Conservation (phyloP, 306 rosid species). For the Glycine soja region DNA sequence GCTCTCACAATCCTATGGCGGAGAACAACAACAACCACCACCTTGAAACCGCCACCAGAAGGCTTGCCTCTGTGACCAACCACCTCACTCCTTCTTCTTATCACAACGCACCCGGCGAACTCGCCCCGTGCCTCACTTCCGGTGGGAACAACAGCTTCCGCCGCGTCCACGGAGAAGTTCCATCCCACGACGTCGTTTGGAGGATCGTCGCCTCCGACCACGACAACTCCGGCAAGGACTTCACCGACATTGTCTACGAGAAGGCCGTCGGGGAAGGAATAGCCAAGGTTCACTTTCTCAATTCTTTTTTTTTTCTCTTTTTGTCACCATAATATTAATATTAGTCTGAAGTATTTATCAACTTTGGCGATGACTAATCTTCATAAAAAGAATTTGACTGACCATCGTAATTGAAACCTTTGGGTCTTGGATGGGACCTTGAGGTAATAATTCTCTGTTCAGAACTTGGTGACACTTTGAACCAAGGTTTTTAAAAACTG, state of each 20-base stretch:
- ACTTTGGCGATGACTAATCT: too few species aligned
- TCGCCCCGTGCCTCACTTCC: slow-evolving; percentile 48
- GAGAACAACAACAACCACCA: too few species aligned
- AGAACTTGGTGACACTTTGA: too few species aligned
- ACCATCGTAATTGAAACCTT: too few species aligned
- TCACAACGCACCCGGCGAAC: background rate
- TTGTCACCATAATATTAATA: too few species aligned
- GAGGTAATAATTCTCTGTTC: too few species aligned
- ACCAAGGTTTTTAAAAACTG: too few species aligned
- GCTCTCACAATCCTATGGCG: too few species aligned
- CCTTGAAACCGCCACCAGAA: slow-evolving; percentile 49
- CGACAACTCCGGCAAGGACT: slow-evolving; percentile 62
- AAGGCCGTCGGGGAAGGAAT: slow-evolving; percentile 84
- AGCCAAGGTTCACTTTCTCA: slow-evolving; percentile 62
- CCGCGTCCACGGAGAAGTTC: slow-evolving; percentile 72
- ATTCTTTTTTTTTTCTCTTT: background rate
- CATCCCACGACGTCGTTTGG: slow-evolving; percentile 71
- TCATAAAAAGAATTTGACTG: too few species aligned
- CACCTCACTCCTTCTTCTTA: slow-evolving; percentile 52
- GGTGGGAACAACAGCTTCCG: slow-evolving; percentile 57
- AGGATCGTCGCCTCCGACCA: slow-evolving; percentile 19
- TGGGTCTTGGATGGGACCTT: too few species aligned
- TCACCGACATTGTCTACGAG: slow-evolving; percentile 79
- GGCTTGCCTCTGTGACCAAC: slow-evolving; percentile 64
- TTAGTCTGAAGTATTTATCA: too few species aligned